Percentiles rank a stretch among this genome's conserved stretches.
Evolutionary conservation across 345 rosid genomes (phyloP).

Genomic region (Euphorbia peplus): DNA sequence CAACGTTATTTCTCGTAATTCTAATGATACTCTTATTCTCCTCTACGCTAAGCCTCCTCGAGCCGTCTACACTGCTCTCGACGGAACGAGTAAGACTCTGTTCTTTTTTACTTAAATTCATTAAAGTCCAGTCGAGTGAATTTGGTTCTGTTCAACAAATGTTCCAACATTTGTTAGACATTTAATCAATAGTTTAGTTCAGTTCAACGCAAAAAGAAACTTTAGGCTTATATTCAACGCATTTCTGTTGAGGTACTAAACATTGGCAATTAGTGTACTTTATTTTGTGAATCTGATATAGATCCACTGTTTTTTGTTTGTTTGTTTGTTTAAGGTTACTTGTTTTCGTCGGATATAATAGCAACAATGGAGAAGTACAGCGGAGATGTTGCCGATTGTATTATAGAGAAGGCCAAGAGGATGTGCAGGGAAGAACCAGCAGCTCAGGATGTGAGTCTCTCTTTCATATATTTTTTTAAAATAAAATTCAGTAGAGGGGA

Average conservation of each 20-base stretch:
- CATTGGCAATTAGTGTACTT: too few species aligned
- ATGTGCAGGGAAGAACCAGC: constrained; percentile 34
- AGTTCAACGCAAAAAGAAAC: too few species aligned
- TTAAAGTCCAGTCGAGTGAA: too few species aligned
- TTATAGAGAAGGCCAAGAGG: constrained; percentile 47
- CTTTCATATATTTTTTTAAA: not conserved
- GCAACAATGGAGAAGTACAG: constrained; percentile 46
- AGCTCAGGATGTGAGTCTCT: constrained; percentile 26
- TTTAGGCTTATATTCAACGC: too few species aligned
- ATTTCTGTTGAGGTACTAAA: too few species aligned
- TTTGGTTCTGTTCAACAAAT: too few species aligned
- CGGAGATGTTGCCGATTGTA: constrained; percentile 38
- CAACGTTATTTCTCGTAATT: constrained; percentile 31
- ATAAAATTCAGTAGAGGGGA: not conserved
- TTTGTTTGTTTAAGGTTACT: constrained; percentile 36
- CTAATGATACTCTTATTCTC: constrained; percentile 45
- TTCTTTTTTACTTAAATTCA: too few species aligned
- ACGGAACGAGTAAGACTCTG: constrained; percentile 42
- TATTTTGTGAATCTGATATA: not conserved
- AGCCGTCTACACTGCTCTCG: constrained; percentile 32
- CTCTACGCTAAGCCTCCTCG: constrained; percentile 46
- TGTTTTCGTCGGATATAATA: constrained; percentile 52
- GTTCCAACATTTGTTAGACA: too few species aligned
- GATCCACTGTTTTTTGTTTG: not conserved
- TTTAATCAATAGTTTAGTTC: too few species aligned